phyloP scores from a whole-genome alignment of 1,284 basidiomycete species.

The Amylostereum chailletii region DNA sequence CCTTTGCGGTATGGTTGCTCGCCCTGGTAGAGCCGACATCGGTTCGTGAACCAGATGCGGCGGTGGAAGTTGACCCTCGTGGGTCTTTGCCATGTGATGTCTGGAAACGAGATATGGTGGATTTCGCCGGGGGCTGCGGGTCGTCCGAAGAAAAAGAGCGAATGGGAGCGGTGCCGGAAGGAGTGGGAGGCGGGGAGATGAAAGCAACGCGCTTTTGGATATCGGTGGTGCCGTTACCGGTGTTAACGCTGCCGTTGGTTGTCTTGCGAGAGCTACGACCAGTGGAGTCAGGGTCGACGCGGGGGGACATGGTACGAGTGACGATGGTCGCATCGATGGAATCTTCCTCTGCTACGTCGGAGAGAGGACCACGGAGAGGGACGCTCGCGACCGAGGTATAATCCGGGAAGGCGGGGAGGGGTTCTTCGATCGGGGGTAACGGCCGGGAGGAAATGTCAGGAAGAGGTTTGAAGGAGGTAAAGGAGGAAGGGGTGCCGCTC shows the following conservation, averaged over 20 bases:
- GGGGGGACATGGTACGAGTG: constrained; percentile 18
- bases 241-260: constrained; percentile 31
- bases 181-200: constrained; percentile 68
- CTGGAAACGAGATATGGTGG: constrained; percentile 66
- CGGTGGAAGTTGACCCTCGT: constrained; percentile 56
- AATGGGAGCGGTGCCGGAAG: constrained; percentile 26
- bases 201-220: constrained; percentile 78
- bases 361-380: constrained; percentile 15
- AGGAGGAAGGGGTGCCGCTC: constrained; percentile 37
- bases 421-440: constrained; percentile 40
- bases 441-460: constrained; percentile 51
- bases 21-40: constrained; percentile 30
- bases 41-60: constrained; percentile 29
- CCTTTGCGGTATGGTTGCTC: constrained; percentile 22
- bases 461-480: constrained; percentile 56
- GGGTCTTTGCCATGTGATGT: constrained; percentile 60
- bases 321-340: constrained; percentile 15
- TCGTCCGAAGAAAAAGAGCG: constrained; percentile 25
- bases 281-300: constrained; percentile 33
- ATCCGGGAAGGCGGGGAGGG: constrained; percentile 11
- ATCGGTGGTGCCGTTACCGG: constrained; percentile 28
- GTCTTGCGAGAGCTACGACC: constrained; percentile 46
- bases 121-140: constrained; percentile 37
- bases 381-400: constrained; percentile 6
- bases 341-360: constrained; percentile 17